Conservation (phyloP, 2,329 filamentous ascomycete species). For the Fusarium anguioides region DNA sequence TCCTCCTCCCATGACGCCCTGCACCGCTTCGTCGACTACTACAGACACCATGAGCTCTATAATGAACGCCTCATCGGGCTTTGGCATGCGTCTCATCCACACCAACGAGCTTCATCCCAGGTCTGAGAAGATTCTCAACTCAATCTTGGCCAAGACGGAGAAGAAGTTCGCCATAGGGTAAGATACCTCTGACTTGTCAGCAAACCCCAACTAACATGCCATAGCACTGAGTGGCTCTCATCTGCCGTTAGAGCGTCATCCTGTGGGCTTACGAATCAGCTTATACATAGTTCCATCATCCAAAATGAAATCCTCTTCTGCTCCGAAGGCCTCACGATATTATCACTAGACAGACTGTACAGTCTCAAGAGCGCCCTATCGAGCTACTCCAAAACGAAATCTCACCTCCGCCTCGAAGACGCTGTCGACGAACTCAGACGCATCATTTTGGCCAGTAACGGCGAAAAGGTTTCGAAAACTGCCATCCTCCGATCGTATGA, state of each 20-base stretch:
- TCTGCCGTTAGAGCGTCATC: conserved; percentile 56
- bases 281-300: conserved; percentile 66
- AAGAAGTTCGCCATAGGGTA: conserved; percentile 58
- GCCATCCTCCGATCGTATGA: conserved; percentile 67
- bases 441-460: conserved; percentile 65
- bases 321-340: conserved; percentile 67
- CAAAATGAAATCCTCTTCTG: conserved; percentile 73
- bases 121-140: conserved; percentile 60
- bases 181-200: conserved; percentile 1
- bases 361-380: conserved; percentile 71
- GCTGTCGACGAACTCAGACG: conserved; percentile 72
- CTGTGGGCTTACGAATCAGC: conserved; percentile 60
- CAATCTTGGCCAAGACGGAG: conserved; percentile 64
- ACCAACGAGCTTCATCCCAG: conserved; percentile 58
- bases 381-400: conserved; percentile 62
- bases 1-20: conserved; percentile 60
- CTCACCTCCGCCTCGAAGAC: conserved; percentile 63
- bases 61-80: conserved; percentile 51
- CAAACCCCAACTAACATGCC: conserved; percentile 13
- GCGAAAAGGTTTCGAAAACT: conserved; percentile 60
- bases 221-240: conserved; percentile 57
- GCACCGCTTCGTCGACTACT: conserved; percentile 54
- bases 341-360: conserved; percentile 71
- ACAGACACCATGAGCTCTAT: conserved; percentile 48
- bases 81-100: conserved; percentile 64